These are phyloP conservation scores for Lasiodiplodia sp. DNA, from an alignment of 2,329 filamentous ascomycete species.

Conservation along the genomic window DNA sequence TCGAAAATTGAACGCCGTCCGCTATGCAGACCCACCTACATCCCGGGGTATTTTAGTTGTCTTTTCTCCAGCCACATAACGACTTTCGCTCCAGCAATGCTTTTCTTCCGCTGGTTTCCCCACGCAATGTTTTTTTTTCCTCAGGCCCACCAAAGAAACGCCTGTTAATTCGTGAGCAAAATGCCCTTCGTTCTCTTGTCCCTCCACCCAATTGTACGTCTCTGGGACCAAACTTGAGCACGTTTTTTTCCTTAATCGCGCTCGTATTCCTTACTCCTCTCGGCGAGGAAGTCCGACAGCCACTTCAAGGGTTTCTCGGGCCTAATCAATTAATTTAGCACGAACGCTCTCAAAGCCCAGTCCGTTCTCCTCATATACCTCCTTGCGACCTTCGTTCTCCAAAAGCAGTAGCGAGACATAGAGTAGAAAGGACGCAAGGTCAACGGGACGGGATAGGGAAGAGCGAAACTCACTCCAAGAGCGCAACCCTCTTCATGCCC, in stretches of 20 bases:
- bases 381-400: not conserved
- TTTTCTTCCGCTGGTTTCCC: not conserved
- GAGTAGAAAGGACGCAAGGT: not conserved
- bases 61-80: not conserved
- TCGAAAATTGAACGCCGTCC: constrained; percentile 30
- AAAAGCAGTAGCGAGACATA: not conserved
- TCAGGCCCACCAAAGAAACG: not conserved
- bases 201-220: not conserved
- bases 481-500: constrained; percentile 60
- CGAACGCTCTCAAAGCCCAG: not conserved
- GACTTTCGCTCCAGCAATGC: not conserved
- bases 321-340: constrained; percentile 30
- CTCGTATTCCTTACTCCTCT: constrained; percentile 58
- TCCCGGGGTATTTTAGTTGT: constrained; percentile 17
- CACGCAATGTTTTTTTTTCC: too few species aligned
- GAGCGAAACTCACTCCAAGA: constrained; percentile 47
- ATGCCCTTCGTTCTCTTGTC: not conserved
- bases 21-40: constrained; percentile 29
- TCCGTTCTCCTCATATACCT: not conserved
- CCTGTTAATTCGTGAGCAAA: not conserved
- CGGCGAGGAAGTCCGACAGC: constrained; percentile 56
- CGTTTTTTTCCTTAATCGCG: constrained; percentile 36
- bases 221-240: not conserved
- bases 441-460: too few species aligned
- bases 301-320: constrained; percentile 60